phyloP scores from a whole-genome alignment of 2,329 filamentous ascomycete species.

The Biscogniauxia sp. region DNA sequence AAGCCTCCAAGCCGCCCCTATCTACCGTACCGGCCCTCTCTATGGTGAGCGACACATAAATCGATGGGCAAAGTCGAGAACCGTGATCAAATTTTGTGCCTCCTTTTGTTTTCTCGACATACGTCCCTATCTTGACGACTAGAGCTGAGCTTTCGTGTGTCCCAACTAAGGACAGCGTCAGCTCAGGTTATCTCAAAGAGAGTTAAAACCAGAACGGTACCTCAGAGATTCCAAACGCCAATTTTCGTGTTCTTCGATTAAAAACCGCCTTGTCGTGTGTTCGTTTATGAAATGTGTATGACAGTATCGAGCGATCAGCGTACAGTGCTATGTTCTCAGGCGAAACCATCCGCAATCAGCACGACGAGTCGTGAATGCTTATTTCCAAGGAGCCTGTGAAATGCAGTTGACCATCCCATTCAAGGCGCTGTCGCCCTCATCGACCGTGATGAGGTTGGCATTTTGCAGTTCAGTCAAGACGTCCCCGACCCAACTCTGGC shows the following conservation, averaged over 20 bases:
- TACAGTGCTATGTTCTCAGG: background rate
- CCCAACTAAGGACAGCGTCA: background rate
- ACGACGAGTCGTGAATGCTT: conserved; percentile 1
- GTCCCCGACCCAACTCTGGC: conserved; percentile 31
- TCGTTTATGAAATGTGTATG: background rate
- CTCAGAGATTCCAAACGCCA: background rate
- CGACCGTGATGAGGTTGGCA: conserved; percentile 27
- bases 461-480: conserved; percentile 29
- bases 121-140: background rate
- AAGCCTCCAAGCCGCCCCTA: background rate
- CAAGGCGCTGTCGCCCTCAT: conserved; percentile 30
- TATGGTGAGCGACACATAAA: background rate
- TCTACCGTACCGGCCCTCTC: background rate
- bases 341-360: background rate
- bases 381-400: conserved; percentile 29
- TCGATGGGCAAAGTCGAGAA: background rate
- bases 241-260: background rate
- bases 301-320: too few species aligned
- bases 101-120: background rate
- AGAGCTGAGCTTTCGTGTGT: background rate
- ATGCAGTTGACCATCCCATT: conserved; percentile 32
- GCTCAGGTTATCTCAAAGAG: background rate
- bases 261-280: background rate
- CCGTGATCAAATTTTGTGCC: background rate
- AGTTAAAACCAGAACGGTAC: background rate